Conservation (phyloP, 176 grass and related monocot species). For the Oryza rufipogon region DNA sequence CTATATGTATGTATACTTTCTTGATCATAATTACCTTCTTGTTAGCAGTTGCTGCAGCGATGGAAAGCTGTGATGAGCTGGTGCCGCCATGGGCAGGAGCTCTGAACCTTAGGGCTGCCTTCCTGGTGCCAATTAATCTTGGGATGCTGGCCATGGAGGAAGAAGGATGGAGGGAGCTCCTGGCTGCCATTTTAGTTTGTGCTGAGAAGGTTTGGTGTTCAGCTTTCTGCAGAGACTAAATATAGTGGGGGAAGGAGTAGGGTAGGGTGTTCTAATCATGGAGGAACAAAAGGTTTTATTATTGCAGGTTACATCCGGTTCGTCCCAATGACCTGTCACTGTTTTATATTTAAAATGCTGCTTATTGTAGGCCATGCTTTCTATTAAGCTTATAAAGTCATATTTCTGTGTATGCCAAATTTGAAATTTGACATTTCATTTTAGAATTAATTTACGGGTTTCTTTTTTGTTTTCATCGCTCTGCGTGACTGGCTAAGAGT, state of each 20-base stretch:
- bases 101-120: conserved; percentile 29
- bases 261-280: conserved; percentile 1
- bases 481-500: no score
- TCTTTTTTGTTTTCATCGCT: no score
- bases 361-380: background rate
- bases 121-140: conserved; percentile 26
- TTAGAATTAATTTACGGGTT: no score
- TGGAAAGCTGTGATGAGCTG: conserved; percentile 20
- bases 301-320: conserved; percentile 8
- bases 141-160: conserved; percentile 14
- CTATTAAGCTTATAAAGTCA: background rate
- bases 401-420: background rate
- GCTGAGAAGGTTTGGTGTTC: background rate
- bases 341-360: background rate
- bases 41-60: conserved; percentile 21
- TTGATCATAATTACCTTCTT: conserved; percentile 28
- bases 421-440: no score
- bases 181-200: conserved; percentile 42
- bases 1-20: background rate
- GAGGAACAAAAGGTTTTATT: background rate
- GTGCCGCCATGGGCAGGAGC: conserved; percentile 35
- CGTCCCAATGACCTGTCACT: background rate
- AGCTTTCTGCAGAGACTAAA: background rate
- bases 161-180: conserved; percentile 7
- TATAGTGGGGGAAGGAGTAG: background rate